These are phyloP conservation scores for Leucosporidium scottii DNA, from an alignment of 768 basidiomycete genomes.

Conservation along the genomic window DNA sequence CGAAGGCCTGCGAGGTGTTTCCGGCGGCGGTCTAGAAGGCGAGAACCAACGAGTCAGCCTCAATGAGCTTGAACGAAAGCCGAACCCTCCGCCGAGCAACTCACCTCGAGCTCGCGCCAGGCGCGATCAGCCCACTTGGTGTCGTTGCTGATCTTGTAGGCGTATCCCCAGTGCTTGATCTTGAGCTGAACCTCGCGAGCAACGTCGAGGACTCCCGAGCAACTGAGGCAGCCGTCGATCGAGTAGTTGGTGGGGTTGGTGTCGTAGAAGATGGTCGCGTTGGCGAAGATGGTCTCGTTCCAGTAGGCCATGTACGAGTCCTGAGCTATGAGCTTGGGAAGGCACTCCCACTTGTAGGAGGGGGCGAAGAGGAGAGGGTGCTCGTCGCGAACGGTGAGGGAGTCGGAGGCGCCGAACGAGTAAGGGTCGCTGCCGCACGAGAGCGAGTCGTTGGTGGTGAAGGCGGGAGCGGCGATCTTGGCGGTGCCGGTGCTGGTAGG, in stretches of 20 bases:
- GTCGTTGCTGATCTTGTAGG: conserved; percentile 81
- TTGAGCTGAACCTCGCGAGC: conserved; percentile 83
- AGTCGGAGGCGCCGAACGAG: conserved; percentile 50
- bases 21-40: conserved; percentile 62
- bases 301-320: conserved; percentile 81
- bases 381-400: conserved; percentile 60
- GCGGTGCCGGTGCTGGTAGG: conserved; percentile 60
- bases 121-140: conserved; percentile 82
- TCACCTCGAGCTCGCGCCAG: conserved; percentile 72
- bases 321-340: conserved; percentile 64
- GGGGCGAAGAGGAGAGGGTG: conserved; percentile 91
- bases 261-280: conserved; percentile 67
- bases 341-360: conserved; percentile 77
- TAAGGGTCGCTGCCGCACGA: conserved; percentile 78
- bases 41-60: background rate
- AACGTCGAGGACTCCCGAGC: conserved; percentile 82
- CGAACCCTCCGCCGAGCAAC: conserved; percentile 37
- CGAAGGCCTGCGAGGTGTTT: conserved; percentile 57
- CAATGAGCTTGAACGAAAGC: background rate
- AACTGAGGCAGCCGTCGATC: conserved; percentile 58
- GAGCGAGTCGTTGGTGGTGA: conserved; percentile 43
- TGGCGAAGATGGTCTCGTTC: conserved; percentile 84
- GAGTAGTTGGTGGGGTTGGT: conserved; percentile 56
- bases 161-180: conserved; percentile 79
- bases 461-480: conserved; percentile 47